Conservation (phyloP, 2,329 filamentous ascomycete genomes). For the Cladophialophora psammophila region DNA sequence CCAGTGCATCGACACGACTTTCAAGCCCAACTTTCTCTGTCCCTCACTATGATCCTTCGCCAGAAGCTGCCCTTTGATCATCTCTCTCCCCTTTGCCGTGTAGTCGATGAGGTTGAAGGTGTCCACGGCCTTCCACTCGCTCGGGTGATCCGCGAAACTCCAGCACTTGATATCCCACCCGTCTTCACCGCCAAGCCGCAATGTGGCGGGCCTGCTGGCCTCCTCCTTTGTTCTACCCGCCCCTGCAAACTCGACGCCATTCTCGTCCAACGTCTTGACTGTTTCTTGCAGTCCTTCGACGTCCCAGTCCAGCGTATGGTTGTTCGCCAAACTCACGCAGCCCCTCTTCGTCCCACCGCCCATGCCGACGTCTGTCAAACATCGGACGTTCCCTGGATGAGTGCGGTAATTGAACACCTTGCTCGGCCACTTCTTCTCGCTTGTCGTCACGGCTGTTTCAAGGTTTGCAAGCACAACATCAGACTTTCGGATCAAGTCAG, state of each 20-base stretch:
- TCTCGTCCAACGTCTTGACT: slow-evolving; percentile 41
- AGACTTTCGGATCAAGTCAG: slow-evolving; percentile 45
- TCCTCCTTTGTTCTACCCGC: slow-evolving; percentile 45
- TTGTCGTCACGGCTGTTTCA: slow-evolving; percentile 49
- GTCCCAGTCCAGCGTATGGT: slow-evolving; percentile 50
- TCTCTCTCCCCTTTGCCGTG: slow-evolving; percentile 36
- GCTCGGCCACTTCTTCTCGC: slow-evolving; percentile 46
- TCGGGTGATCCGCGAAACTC: slow-evolving; percentile 49
- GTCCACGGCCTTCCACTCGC: slow-evolving; percentile 45
- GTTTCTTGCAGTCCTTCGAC: slow-evolving; percentile 48
- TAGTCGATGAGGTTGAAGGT: slow-evolving; percentile 51
- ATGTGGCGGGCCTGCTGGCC: slow-evolving; percentile 43
- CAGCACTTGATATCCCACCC: slow-evolving; percentile 45
- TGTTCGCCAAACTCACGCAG: slow-evolving; percentile 50
- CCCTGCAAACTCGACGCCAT: slow-evolving; percentile 44
- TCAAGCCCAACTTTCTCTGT: slow-evolving; percentile 40
- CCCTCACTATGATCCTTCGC: neutral
- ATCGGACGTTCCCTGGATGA: slow-evolving; percentile 49
- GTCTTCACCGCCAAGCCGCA: slow-evolving; percentile 38
- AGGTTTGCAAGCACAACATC: slow-evolving; percentile 52
- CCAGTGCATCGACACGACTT: slow-evolving; percentile 53
- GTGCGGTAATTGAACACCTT: slow-evolving; percentile 53
- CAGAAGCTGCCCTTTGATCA: slow-evolving; percentile 37
- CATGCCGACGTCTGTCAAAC: slow-evolving; percentile 44
- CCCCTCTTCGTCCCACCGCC: slow-evolving; percentile 28